Percentiles rank a stretch among this genome's conserved stretches.
phyloP scores from a whole-genome alignment of 2,329 filamentous ascomycete genomes.

The Aschersonia sp. region DNA sequence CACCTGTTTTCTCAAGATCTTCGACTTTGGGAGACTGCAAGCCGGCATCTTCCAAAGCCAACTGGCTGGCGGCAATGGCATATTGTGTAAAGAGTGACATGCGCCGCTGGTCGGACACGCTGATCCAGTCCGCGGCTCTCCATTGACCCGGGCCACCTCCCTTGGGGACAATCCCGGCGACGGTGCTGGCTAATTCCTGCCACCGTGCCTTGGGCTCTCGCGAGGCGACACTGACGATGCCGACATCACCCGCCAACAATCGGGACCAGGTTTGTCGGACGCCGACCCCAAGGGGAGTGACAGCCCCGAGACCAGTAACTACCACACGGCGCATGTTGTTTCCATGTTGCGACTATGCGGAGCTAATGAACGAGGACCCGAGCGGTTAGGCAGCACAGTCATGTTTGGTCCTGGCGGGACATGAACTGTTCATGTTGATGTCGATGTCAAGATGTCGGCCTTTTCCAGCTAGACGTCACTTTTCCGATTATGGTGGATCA shows the following conservation, averaged over 20 bases:
- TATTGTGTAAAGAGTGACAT: constrained; percentile 92
- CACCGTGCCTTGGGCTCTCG: constrained; percentile 45
- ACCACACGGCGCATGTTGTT: constrained; percentile 57
- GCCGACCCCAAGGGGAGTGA: constrained; percentile 74
- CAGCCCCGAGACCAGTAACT: constrained; percentile 68
- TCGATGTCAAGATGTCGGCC: too few relatives aligned
- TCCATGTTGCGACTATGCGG: constrained; percentile 19
- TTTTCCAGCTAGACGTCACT: too few relatives aligned
- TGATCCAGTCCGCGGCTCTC: constrained; percentile 40
- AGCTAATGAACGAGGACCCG: not conserved
- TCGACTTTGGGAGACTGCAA: constrained; percentile 51
- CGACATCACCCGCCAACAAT: constrained; percentile 66
- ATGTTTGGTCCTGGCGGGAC: too few relatives aligned
- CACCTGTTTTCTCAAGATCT: constrained; percentile 65
- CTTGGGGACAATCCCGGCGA: constrained; percentile 68
- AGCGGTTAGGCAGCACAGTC: not conserved
- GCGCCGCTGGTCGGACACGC: constrained; percentile 45
- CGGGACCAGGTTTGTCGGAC: constrained; percentile 66
- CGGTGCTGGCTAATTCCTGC: constrained; percentile 62
- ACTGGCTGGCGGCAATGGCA: constrained; percentile 71
- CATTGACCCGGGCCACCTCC: constrained; percentile 27
- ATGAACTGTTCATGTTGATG: too few relatives aligned
- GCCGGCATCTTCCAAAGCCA: constrained; percentile 71
- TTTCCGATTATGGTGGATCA: too few relatives aligned
- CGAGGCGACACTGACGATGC: constrained; percentile 58